Percentiles rank a stretch among this genome's conserved stretches.
These are phyloP conservation scores for Candida ulmi DNA, from an alignment of 805 yeast genomes.

Conservation along the genomic window DNA sequence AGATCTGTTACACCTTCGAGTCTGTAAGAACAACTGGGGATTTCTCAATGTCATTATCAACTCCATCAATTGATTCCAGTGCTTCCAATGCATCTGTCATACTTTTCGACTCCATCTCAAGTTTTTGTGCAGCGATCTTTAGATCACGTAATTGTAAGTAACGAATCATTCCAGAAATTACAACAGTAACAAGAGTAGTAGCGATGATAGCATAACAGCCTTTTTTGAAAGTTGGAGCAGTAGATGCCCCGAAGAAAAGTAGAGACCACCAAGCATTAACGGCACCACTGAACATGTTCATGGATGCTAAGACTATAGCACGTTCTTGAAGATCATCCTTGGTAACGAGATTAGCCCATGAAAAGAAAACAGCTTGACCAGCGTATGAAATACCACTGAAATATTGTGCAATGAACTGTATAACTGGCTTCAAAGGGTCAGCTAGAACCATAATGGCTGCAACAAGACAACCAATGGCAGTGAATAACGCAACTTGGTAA, in stretches of 20 bases:
- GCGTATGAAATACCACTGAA: slow-evolving; percentile 50
- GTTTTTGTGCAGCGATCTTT: not conserved
- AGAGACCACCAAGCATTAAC: slow-evolving; percentile 64
- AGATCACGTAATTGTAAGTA: slow-evolving; percentile 35
- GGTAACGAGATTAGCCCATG: slow-evolving; percentile 60
- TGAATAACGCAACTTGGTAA: slow-evolving; percentile 38
- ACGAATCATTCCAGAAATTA: slow-evolving; percentile 37
- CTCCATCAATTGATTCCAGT: no score
- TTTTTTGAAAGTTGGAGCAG: slow-evolving; percentile 44
- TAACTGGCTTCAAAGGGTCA: slow-evolving; percentile 31
- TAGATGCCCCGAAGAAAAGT: slow-evolving; percentile 44
- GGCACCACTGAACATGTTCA: slow-evolving; percentile 61
- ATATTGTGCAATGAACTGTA: slow-evolving; percentile 51
- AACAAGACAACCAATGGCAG: slow-evolving; percentile 36
- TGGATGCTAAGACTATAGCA: slow-evolving; percentile 57
- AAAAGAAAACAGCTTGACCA: slow-evolving; percentile 55
- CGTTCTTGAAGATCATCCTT: slow-evolving; percentile 56
- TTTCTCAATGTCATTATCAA: no score
- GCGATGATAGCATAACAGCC: slow-evolving; percentile 57
- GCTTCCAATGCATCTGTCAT: no score
- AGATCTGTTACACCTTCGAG: no score
- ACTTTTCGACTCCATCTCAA: no score
- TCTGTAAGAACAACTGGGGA: no score
- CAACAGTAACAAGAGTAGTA: slow-evolving; percentile 38
- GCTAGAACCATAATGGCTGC: slow-evolving; percentile 42